Evolutionary conservation across 345 rosid species (phyloP).

Genomic region (Sonneratia caseolaris): DNA sequence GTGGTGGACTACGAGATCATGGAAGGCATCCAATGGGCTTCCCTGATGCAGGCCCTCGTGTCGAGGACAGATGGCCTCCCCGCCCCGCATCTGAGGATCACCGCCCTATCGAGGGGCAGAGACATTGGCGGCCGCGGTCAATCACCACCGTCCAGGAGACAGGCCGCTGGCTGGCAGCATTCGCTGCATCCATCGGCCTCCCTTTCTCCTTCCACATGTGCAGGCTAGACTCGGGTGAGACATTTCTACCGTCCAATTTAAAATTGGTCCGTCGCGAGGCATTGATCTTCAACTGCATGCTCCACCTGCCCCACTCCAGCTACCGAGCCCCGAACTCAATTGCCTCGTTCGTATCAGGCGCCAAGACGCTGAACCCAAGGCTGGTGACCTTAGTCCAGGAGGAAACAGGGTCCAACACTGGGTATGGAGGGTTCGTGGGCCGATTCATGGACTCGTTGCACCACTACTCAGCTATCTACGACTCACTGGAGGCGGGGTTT

Average conservation of each 20-base stretch:
- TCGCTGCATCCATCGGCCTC: constrained; percentile 68
- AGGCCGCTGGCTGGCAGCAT: constrained; percentile 56
- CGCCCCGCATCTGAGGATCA: constrained; percentile 68
- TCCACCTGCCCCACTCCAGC: constrained; percentile 61
- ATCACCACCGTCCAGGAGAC: constrained; percentile 63
- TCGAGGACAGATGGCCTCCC: constrained; percentile 46
- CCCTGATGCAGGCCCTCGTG: constrained; percentile 74
- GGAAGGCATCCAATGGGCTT: constrained; percentile 91
- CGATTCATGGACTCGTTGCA: constrained; percentile 77
- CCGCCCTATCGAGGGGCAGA: constrained; percentile 55
- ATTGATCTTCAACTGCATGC: constrained; percentile 62
- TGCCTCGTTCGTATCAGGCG: constrained; percentile 46
- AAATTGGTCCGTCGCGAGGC: constrained; percentile 72
- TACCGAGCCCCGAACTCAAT: constrained; percentile 47
- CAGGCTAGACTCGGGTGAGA: constrained; percentile 44
- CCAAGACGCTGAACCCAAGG: constrained; percentile 47
- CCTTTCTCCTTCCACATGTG: constrained; percentile 80
- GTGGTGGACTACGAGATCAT: constrained; percentile 75
- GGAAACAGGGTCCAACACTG: constrained; percentile 36
- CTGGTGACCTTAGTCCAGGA: constrained; percentile 63
- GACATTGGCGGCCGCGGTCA: constrained; percentile 26
- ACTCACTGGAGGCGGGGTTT: constrained; percentile 69
- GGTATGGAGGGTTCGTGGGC: constrained; percentile 44
- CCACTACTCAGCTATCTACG: constrained; percentile 74
- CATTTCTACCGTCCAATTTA: constrained; percentile 40